phyloP scores from a whole-genome alignment of 345 rosid species.

The Citrus mangshanensis region DNA sequence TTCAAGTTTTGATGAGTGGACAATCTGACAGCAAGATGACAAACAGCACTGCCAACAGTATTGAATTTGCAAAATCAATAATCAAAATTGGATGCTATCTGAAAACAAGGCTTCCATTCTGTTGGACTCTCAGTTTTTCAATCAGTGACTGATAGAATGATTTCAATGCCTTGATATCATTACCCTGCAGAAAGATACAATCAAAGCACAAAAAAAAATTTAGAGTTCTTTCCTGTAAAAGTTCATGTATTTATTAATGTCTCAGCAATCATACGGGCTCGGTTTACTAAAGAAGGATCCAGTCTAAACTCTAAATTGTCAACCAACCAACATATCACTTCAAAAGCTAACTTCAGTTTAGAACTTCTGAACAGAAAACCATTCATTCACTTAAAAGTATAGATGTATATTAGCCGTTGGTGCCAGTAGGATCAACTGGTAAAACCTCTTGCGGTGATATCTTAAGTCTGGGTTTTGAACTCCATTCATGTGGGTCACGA shows the following conservation, averaged over 20 bases:
- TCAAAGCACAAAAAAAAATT: background rate
- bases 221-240: background rate
- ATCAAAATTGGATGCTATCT: slow-evolving; percentile 49
- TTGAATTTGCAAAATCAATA: background rate
- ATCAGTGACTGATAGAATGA: slow-evolving; percentile 68
- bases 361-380: too few relatives aligned
- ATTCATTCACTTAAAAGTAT: too few relatives aligned
- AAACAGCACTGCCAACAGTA: slow-evolving; percentile 19
- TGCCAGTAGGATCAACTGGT: too few relatives aligned
- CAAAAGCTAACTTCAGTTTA: background rate
- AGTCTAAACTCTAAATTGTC: background rate
- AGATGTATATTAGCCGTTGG: too few relatives aligned
- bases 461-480: too few relatives aligned
- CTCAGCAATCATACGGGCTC: background rate
- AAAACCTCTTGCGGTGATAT: too few relatives aligned
- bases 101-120: slow-evolving; percentile 76
- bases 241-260: background rate
- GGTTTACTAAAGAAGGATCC: background rate
- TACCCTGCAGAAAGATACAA: slow-evolving; percentile 49
- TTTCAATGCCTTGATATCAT: slow-evolving; percentile 63
- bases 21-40: background rate
- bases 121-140: slow-evolving; percentile 66
- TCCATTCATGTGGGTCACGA: too few relatives aligned
- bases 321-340: background rate
- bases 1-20: background rate